These are phyloP conservation scores for Debaryomyces castellii DNA, from an alignment of 805 yeast genomes.

Conservation along the genomic window DNA sequence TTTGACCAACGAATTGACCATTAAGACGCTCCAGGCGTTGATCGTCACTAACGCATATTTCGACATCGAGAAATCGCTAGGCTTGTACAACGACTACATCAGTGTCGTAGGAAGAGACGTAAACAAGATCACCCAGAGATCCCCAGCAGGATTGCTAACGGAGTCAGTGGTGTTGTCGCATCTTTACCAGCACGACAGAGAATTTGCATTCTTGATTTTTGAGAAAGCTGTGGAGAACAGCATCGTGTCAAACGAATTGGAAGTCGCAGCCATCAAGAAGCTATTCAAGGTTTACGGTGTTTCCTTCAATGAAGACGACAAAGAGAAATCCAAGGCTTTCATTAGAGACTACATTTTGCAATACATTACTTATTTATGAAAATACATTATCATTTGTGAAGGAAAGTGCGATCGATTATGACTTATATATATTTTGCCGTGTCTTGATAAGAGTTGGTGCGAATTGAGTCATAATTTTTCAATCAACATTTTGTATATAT, in stretches of 20 bases:
- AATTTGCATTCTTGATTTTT: conserved; percentile 50
- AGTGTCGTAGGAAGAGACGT: conserved; percentile 28
- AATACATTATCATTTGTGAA: neutral
- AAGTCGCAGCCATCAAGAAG: conserved; percentile 40
- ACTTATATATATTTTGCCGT: neutral
- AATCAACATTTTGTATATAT: neutral
- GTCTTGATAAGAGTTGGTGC: neutral
- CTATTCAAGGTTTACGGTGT: conserved; percentile 52
- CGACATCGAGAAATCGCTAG: conserved; percentile 38
- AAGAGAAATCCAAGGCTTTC: conserved; percentile 26
- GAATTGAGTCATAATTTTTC: conserved; percentile 2
- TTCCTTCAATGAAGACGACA: conserved; percentile 39
- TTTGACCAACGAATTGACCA: conserved; percentile 25
- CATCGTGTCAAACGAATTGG: conserved; percentile 37
- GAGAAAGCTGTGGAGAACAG: conserved; percentile 46
- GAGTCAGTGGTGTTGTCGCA: conserved; percentile 47
- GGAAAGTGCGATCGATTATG: neutral
- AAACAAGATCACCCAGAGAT: conserved; percentile 27
- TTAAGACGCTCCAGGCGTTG: conserved; percentile 36
- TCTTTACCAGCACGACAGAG: conserved; percentile 48
- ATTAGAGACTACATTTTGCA: conserved; percentile 28
- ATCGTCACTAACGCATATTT: conserved; percentile 43
- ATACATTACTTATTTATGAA: conserved; percentile 9
- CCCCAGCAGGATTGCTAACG: conserved; percentile 44
- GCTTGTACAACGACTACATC: conserved; percentile 47